Evolutionary conservation across 176 grass and related monocot genomes (phyloP), one percentile per base, ranked within the genome.

Genomic region (Cenchrus fungigraminus): DNA sequence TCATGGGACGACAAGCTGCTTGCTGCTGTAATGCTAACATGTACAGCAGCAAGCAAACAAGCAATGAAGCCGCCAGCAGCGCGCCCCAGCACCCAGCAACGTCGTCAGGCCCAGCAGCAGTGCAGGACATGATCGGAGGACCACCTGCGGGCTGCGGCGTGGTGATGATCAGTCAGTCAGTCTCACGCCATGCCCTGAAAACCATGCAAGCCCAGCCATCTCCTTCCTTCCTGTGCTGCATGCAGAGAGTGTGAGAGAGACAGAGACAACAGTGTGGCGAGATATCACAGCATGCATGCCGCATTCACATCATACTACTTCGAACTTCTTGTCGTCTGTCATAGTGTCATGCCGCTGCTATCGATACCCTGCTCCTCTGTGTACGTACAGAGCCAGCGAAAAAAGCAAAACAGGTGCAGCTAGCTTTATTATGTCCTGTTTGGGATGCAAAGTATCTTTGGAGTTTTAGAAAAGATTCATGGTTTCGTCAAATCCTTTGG

Each of bases 121-220:
- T 32, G 31, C 31, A 9, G 59, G 59, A 61, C 63, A 68, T 16
- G 15, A 17, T 56, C 55, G 40, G 29, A 78, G 75, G 75, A 78
- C 75, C 75, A 78, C 75, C 74, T 32, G 71, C 47, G 5, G 5
- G 57, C 74, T 32, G 71, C 47, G 5, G 5, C 7, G 12, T 40
- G 28, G 10, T 6, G 12, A 8, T 45, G 22, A 20, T 51, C n/a
- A 49, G 12, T 74, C 25, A 32, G 47, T 31, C 20, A 47, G 25
- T 10, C 25, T 73, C 71, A 32, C 47, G 28, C 71, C 71, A 74
- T 74, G 49, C 71, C 49, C 71, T 74, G 71, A 74, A 74, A 74
- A 54, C 46, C 22, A 73, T 73, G 71, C 71, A 31, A 29, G 45
- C 65, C 44, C 70, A 22, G 52, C 70, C 12, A 6, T 12, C 44